These are phyloP conservation scores for Ophiostoma quercus DNA, from an alignment of 2,329 filamentous ascomycete species.

Conservation along the genomic window DNA sequence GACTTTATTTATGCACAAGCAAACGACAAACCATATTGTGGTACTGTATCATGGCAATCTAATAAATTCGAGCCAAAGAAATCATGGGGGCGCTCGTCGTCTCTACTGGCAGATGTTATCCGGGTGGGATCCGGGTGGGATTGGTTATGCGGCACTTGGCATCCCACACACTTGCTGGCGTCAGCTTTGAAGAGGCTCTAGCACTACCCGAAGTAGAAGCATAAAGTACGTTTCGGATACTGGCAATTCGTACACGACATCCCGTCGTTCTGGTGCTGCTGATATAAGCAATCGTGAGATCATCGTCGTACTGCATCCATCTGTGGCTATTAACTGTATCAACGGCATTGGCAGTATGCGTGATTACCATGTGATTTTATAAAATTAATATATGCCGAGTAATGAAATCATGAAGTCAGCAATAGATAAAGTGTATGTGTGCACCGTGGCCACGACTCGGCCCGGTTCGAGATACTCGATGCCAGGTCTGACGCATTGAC, in stretches of 20 bases:
- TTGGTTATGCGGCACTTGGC: neutral
- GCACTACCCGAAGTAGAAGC: too few species aligned
- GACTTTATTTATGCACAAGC: neutral
- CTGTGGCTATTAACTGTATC: too few species aligned
- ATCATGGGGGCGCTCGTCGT: neutral
- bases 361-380: too few species aligned
- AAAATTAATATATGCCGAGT: too few species aligned
- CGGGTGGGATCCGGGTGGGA: neutral
- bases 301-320: neutral
- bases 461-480: too few species aligned
- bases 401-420: too few species aligned
- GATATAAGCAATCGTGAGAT: neutral
- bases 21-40: neutral
- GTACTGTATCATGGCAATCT: neutral
- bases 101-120: neutral
- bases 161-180: neutral
- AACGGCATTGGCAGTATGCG: too few species aligned
- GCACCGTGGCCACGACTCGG: too few species aligned
- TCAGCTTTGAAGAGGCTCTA: neutral
- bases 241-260: neutral
- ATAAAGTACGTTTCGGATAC: neutral
- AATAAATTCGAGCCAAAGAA: neutral
- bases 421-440: too few species aligned
- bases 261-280: neutral
- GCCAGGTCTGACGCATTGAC: too few species aligned